Evolutionary conservation across 2,329 filamentous ascomycete genomes (phyloP).

Genomic region (Scortechinia acanthostroma): DNA sequence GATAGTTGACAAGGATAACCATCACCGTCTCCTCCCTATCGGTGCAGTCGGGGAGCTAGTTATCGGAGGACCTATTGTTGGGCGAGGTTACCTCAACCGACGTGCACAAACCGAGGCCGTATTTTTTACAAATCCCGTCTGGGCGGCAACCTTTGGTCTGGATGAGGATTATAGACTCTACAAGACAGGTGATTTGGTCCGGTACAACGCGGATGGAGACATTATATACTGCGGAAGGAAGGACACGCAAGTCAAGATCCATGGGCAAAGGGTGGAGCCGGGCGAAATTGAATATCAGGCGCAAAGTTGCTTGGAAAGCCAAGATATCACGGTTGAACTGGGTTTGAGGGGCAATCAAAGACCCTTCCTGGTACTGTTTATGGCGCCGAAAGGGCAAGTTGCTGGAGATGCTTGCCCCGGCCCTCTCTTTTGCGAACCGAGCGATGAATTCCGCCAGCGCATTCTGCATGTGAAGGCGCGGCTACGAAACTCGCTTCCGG

Average conservation of each 20-base stretch:
- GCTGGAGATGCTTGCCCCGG: too few species aligned
- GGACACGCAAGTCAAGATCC: constrained; percentile 5
- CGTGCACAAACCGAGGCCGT: constrained; percentile 24
- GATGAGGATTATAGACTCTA: constrained; percentile 18
- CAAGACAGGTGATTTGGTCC: background rate
- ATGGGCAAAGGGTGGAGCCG: constrained; percentile 3
- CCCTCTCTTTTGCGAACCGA: too few species aligned
- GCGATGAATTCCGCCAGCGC: too few species aligned
- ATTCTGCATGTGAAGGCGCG: too few species aligned
- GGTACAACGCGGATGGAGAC: background rate
- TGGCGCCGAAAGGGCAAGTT: too few species aligned
- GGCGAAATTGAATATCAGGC: constrained; percentile 10
- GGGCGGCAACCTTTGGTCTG: constrained; percentile 1
- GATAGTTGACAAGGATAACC: constrained; percentile 8
- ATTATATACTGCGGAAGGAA: background rate
- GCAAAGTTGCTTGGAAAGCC: too few species aligned
- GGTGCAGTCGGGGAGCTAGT: constrained; percentile 9
- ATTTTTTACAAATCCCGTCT: constrained; percentile 20
- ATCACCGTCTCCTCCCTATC: constrained; percentile 8
- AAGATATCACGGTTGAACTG: too few species aligned
- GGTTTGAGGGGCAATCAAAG: too few species aligned
- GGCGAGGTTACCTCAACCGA: constrained; percentile 29
- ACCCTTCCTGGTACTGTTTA: too few species aligned
- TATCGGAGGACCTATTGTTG: constrained; percentile 19
- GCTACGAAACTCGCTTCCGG: too few species aligned